These are phyloP conservation scores for Cystobasidiaceae sp. DNA, from an alignment of 1,284 basidiomycete species.

Conservation along the genomic window DNA sequence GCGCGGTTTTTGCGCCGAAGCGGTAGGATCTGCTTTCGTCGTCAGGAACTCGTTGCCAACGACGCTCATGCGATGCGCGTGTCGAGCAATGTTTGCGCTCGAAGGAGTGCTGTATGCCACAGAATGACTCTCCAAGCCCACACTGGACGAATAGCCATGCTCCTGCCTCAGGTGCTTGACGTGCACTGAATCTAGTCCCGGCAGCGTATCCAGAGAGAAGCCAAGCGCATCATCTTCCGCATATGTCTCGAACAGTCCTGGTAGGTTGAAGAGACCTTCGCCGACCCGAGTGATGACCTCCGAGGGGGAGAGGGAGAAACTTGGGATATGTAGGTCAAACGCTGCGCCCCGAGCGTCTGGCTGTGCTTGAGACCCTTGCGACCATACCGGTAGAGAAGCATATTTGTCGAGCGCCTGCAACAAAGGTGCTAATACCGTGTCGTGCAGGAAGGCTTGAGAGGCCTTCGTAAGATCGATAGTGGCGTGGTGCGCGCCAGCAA, in stretches of 20 bases:
- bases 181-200: conserved; percentile 43
- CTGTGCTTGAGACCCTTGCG: conserved; percentile 43
- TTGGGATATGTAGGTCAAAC: conserved; percentile 75
- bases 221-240: conserved; percentile 84
- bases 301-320: conserved; percentile 85
- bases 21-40: conserved; percentile 32
- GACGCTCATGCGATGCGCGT: conserved; percentile 18
- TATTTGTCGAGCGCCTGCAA: conserved; percentile 68
- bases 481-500: conserved; percentile 57
- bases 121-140: background rate
- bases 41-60: conserved; percentile 35
- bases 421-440: conserved; percentile 79
- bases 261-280: conserved; percentile 87
- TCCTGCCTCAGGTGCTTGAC: conserved; percentile 14
- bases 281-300: conserved; percentile 81
- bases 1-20: conserved; percentile 44
- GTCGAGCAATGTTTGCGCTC: background rate
- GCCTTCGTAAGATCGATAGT: conserved; percentile 64
- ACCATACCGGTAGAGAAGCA: conserved; percentile 65
- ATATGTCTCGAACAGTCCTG: conserved; percentile 88
- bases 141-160: background rate
- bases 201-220: conserved; percentile 77
- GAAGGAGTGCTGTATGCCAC: conserved; percentile 14
- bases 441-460: conserved; percentile 71
- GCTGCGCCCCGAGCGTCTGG: conserved; percentile 46